phyloP scores from a whole-genome alignment of 75 land plant genomes.

The Ceratopteris richardii region DNA sequence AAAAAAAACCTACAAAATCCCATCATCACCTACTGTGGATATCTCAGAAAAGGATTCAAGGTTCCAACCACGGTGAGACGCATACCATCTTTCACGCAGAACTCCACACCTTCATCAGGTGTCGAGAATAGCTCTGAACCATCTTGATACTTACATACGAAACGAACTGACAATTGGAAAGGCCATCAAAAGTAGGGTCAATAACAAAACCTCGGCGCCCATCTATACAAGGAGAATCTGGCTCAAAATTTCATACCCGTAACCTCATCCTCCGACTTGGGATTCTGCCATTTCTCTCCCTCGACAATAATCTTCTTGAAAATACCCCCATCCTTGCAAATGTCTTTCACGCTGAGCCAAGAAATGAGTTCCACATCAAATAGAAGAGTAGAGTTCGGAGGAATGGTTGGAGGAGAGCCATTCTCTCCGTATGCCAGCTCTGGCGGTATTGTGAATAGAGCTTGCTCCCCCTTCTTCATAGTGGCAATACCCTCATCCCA shows the following conservation, averaged over 20 bases:
- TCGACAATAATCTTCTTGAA: slow-evolving; percentile 45
- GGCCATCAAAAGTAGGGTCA: too few species aligned
- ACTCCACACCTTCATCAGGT: slow-evolving; percentile 47
- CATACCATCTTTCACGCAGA: slow-evolving; percentile 41
- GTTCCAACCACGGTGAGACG: too few species aligned
- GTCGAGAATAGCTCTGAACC: slow-evolving; percentile 30
- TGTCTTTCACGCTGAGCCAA: slow-evolving; percentile 58
- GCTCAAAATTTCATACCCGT: slow-evolving; percentile 25
- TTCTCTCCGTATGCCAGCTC: slow-evolving; percentile 57
- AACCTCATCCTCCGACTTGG: slow-evolving; percentile 54
- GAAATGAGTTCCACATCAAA: slow-evolving; percentile 77
- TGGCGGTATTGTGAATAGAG: slow-evolving; percentile 71
- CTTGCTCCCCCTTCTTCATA: slow-evolving; percentile 75
- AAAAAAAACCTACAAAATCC: slow-evolving; percentile 40
- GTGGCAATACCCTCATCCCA: slow-evolving; percentile 68
- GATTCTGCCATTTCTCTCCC: slow-evolving; percentile 50
- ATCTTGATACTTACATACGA: slow-evolving; percentile 32
- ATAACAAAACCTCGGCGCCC: too few species aligned
- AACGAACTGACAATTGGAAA: slow-evolving; percentile 30
- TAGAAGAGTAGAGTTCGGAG: slow-evolving; percentile 65
- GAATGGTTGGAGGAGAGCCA: slow-evolving; percentile 57
- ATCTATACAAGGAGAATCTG: too few species aligned
- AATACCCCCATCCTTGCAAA: slow-evolving; percentile 59
- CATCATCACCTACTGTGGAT: too few species aligned
- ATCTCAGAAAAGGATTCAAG: too few species aligned